Conservation (phyloP, 2,329 filamentous ascomycete species). For the Talaromyces sp. region DNA sequence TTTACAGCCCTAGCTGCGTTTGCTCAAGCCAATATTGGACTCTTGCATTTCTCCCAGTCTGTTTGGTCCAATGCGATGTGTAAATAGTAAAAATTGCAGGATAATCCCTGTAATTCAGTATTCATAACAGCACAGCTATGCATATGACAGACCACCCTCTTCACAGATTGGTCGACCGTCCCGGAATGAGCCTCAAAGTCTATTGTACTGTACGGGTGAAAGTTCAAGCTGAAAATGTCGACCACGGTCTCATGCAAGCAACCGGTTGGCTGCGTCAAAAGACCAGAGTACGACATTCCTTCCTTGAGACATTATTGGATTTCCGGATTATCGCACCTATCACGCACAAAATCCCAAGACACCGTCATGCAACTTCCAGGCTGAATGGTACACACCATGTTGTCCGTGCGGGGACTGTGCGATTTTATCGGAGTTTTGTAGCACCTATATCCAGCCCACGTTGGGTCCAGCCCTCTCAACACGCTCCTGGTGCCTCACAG, state of each 20-base stretch:
- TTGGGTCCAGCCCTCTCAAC: neutral
- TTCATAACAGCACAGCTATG: neutral
- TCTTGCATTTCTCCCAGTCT: neutral
- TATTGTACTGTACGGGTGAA: neutral
- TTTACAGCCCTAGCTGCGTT: neutral
- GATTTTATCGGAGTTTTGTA: neutral
- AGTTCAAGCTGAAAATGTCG: neutral
- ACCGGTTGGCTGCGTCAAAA: neutral
- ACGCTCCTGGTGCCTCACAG: neutral
- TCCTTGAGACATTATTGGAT: neutral
- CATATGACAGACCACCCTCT: neutral
- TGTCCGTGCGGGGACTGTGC: neutral
- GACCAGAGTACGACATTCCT: neutral
- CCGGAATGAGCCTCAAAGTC: conserved; percentile 3
- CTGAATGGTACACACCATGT: neutral
- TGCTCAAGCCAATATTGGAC: neutral
- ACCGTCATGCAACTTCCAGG: neutral
- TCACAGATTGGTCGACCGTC: conserved; percentile 2
- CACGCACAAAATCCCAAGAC: neutral
- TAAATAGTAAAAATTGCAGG: neutral
- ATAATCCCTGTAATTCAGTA: neutral
- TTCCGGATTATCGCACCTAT: neutral
- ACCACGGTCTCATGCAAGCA: conserved; percentile 1
- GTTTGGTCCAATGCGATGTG: neutral
- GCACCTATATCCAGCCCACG: neutral